Evolutionary conservation across 1,284 basidiomycete genomes (phyloP).

Genomic region (Rhodotorula glutinis): DNA sequence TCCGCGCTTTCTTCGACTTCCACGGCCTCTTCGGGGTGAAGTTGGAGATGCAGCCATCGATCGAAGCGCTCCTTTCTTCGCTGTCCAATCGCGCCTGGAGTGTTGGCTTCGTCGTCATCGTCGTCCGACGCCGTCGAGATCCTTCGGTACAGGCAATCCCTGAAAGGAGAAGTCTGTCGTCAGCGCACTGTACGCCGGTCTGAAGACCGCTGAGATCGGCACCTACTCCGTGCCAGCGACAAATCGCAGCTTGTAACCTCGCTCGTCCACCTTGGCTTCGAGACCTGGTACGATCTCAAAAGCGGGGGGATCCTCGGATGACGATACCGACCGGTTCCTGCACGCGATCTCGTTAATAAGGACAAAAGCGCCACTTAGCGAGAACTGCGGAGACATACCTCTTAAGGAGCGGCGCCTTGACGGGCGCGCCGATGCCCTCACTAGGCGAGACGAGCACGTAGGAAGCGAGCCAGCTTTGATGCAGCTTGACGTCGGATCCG

Average conservation of each 20-base stretch:
- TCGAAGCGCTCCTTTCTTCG: conserved; percentile 21
- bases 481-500: conserved; percentile 55
- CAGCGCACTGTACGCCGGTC: background rate
- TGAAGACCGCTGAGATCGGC: too few species aligned
- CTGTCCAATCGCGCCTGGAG: background rate
- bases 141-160: conserved; percentile 20
- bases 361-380: background rate
- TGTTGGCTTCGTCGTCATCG: background rate
- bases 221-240: conserved; percentile 47
- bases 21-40: background rate
- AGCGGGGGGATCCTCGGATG: conserved; percentile 32
- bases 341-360: background rate
- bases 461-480: conserved; percentile 82
- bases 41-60: conserved; percentile 16
- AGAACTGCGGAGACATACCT: conserved; percentile 23
- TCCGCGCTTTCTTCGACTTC: background rate
- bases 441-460: conserved; percentile 64
- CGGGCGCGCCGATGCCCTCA: conserved; percentile 54
- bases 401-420: conserved; percentile 69
- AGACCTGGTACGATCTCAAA: conserved; percentile 31
- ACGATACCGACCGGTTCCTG: conserved; percentile 29
- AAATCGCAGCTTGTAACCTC: conserved; percentile 48
- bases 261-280: conserved; percentile 29
- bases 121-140: background rate
- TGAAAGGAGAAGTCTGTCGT: background rate